Base-by-base conservation (phyloP, 176 grass and related monocot species). In the Musa beccarii region DNA sequence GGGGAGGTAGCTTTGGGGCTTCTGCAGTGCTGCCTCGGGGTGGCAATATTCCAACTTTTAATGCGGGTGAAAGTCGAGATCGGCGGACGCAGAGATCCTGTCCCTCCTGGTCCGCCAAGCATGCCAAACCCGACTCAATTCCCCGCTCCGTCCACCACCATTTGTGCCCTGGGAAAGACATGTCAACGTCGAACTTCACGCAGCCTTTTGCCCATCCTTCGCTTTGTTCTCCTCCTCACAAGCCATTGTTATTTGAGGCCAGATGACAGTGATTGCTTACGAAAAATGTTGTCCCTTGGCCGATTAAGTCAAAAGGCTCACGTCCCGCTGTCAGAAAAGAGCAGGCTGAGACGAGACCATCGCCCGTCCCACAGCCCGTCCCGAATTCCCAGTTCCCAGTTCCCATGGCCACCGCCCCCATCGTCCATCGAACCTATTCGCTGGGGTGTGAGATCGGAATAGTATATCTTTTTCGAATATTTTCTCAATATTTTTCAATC, bases 11-110 rank as follows among this genome's bases (percentile, higher is more conserved):
- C 23, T 26, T 66, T 66, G 11, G 17, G 59, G 11, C 23, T 2
- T 20, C 22, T 66, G 1, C 63, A 14, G 34, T 43, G 34, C 10
- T 66, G 63, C 63, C 63, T 66, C 63, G 63, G 63, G 63, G 22
- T 66, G 11, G 9, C 23, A 66, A 66, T 66, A 66, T 66, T 66
- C 63, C 63, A 66, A 10, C 26, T 66, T 66, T 66, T 28, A 66
- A 66, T 66, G 63, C 63, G 23, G 22, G 63, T 11, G 34, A 4
- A 26, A 2, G 61, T 2, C 22, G 22, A 10, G 2, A 13, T 10
- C 12, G 63, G 63, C 2, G 11, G 63, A 66, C 12, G 63, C 63
- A 66, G 63, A 9, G 63, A 66, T 66, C 63, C 59, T 2, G 4
- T 66, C 17, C 13, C 63, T 8, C 21, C 34, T 43, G 34, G 34